Evolutionary conservation across 106 monocot species (phyloP), one percentile per base, ranked within the genome.

Genomic region (Dioscorea dumetorum): DNA sequence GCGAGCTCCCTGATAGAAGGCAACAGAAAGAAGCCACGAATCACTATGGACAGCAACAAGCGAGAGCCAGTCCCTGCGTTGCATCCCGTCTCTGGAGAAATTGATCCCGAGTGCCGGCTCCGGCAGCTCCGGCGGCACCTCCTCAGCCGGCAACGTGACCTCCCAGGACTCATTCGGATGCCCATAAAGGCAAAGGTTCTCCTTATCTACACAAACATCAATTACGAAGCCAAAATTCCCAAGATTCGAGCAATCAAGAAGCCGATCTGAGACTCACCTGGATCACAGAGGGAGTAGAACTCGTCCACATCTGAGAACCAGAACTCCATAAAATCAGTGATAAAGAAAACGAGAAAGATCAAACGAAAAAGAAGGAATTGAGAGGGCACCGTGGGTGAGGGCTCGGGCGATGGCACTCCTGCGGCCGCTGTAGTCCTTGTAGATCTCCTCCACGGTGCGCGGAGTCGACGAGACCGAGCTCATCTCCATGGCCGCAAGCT

Each of bases 31-130:
- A 17, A 95, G 81, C 95, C 95, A 95, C 6, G 91, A 95, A 48
- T 90, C 90, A 61, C 90, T 87, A 74, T 90, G 94, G 16, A 90
- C 90, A 2, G 94, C 94, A 10, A 95, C 88, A 11, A 95, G 91
- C n/a, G 91, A 91, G 13, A 95, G 83, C 88, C 91, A 95, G 64
- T 95, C 95, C 64, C 78, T 68, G 33, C 91, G 79, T 62, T 88
- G 77, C 91, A 95, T 91, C 75, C 95, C 95, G 35, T 95, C 95
- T 76, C 95, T 83, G 8, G 95, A 91, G 63, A 95, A 95, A 59
- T 95, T 95, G 65, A 95, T 91, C 13, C 95, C 95, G 0, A 95
- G 79, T 28, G 88, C 95, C 22, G 95, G 95, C 80, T 95, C 95
- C 13, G 95, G 95, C 49, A 91, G 77, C 81, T 91, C 95, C 60